Conservation (phyloP, 768 basidiomycete genomes). For the Macrolepiota fuliginosa region DNA sequence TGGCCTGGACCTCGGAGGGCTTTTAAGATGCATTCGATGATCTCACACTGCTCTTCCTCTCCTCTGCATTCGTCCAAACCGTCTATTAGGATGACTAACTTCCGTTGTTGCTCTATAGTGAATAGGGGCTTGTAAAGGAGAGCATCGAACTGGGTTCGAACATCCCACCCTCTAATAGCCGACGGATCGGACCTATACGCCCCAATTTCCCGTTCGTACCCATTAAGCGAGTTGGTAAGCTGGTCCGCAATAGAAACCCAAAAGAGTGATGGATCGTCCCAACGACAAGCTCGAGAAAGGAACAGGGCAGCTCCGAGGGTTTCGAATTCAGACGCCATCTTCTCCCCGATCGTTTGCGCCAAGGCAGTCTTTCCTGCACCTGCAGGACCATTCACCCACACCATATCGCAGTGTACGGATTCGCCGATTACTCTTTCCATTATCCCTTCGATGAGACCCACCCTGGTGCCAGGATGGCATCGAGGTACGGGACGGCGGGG, state of each 20-base stretch:
- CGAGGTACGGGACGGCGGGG: background rate
- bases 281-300: background rate
- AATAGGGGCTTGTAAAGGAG: background rate
- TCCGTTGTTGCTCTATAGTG: background rate
- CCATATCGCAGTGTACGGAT: background rate
- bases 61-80: background rate
- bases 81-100: background rate
- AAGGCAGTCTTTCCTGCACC: slow-evolving; percentile 26
- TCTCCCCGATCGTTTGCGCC: slow-evolving; percentile 27
- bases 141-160: background rate
- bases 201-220: background rate
- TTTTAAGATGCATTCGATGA: background rate
- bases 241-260: background rate
- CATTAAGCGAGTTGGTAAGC: background rate
- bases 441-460: background rate
- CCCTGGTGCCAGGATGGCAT: background rate
- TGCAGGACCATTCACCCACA: slow-evolving; percentile 24
- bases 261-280: background rate
- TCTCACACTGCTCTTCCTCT: background rate
- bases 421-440: background rate
- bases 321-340: background rate
- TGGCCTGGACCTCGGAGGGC: background rate
- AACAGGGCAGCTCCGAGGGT: slow-evolving; percentile 18
- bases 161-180: background rate
- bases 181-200: background rate